Evolutionary conservation across 2,329 filamentous ascomycete species (phyloP).

Genomic region (Myriosclerotinia scirpicola): DNA sequence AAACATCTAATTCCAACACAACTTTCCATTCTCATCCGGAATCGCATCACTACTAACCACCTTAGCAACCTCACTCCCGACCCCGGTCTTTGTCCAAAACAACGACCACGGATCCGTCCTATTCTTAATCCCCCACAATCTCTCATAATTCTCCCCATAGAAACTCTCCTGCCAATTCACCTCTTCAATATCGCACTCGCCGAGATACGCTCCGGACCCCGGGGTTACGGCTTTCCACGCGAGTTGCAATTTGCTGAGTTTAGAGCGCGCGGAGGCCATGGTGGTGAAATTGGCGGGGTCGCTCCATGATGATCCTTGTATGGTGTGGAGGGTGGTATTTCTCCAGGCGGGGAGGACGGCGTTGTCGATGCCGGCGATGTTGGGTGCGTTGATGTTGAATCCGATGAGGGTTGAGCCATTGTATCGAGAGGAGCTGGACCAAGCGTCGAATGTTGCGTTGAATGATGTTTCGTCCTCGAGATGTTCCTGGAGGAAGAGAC

Average conservation of each 20-base stretch:
- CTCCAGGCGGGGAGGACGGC: conserved; percentile 41
- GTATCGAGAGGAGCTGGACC: conserved; percentile 28
- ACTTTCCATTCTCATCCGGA: conserved; percentile 17
- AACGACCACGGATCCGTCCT: conserved; percentile 27
- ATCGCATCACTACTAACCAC: conserved; percentile 22
- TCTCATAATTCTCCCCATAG: conserved; percentile 42
- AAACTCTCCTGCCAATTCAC: conserved; percentile 38
- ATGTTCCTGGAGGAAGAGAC: conserved; percentile 45
- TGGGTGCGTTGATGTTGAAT: conserved; percentile 18
- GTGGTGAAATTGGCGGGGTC: conserved; percentile 14
- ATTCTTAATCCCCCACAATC: conserved; percentile 28
- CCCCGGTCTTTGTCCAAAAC: conserved; percentile 28
- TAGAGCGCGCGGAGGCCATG: conserved; percentile 19
- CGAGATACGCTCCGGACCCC: conserved; percentile 23
- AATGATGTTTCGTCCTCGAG: conserved; percentile 39
- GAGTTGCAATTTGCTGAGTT: conserved; percentile 25
- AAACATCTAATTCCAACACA: conserved; percentile 15
- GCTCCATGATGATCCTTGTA: conserved; percentile 25
- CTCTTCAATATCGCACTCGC: conserved; percentile 25
- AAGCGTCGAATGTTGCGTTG: conserved; percentile 36
- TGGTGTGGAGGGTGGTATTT: conserved; percentile 25
- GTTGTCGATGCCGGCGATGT: conserved; percentile 31
- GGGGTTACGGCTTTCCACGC: conserved; percentile 27
- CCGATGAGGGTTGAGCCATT: conserved; percentile 5
- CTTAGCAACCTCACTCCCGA: conserved; percentile 43